Evolutionary conservation across 2,329 filamentous ascomycete species (phyloP).

Genomic region (Colletotrichum caudatum): DNA sequence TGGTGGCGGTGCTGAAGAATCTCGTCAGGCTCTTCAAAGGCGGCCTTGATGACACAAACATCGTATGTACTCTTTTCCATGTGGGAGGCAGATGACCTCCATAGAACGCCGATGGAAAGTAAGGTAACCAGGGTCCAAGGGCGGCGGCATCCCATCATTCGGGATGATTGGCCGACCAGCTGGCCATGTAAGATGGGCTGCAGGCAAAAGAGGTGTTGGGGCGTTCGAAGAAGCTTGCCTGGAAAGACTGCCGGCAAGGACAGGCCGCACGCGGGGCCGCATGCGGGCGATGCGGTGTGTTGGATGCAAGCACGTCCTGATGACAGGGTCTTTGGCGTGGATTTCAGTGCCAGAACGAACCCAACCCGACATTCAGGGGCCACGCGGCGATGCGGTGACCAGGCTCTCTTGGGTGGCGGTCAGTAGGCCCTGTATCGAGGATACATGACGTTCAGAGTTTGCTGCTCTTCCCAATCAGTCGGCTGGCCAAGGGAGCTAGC

Average conservation of each 20-base stretch:
- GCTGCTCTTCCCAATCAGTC: neutral
- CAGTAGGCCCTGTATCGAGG: neutral
- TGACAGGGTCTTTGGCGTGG: neutral
- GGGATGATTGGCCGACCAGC: slow-evolving; percentile 8
- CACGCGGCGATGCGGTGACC: slow-evolving; percentile 16
- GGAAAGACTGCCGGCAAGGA: slow-evolving; percentile 32
- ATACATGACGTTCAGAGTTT: neutral
- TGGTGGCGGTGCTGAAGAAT: neutral
- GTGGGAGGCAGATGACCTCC: slow-evolving; percentile 3
- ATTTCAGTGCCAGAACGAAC: slow-evolving; percentile 15
- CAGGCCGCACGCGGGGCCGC: slow-evolving; percentile 38
- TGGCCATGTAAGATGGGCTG: slow-evolving; percentile 16
- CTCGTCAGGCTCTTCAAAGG: neutral
- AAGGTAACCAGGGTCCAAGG: slow-evolving; percentile 8
- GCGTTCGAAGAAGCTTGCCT: slow-evolving; percentile 38
- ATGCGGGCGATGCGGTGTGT: slow-evolving; percentile 29
- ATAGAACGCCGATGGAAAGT: slow-evolving; percentile 8
- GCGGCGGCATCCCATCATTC: slow-evolving; percentile 8
- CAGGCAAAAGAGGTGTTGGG: slow-evolving; percentile 19
- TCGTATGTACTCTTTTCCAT: neutral
- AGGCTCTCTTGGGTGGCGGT: neutral
- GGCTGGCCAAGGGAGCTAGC: slow-evolving; percentile 8
- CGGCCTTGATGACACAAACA: neutral
- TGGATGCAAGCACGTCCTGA: slow-evolving; percentile 6
- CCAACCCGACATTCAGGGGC: slow-evolving; percentile 16